These are phyloP conservation scores for Iodosphaeria phyllophila DNA, from an alignment of 2,329 filamentous ascomycete species.

Conservation along the genomic window DNA sequence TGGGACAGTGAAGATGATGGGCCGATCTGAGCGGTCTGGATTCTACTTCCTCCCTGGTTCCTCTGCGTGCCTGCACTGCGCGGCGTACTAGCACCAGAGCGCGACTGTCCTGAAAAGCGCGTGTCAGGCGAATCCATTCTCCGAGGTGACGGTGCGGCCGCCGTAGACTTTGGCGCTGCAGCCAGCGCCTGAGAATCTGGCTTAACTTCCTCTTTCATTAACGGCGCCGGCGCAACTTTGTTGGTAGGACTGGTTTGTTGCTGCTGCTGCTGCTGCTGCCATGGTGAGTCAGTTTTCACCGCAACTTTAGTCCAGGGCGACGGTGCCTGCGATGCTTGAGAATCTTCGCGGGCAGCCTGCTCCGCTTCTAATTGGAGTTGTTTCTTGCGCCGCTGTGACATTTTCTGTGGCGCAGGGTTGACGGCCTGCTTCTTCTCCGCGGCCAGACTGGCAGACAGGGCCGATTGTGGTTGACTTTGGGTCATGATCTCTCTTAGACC, in stretches of 20 bases:
- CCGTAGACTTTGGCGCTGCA: slow-evolving; percentile 15
- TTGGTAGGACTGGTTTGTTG: slow-evolving; percentile 26
- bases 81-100: slow-evolving; percentile 5
- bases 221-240: too few relatives aligned
- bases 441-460: slow-evolving; percentile 32
- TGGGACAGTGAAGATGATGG: too few relatives aligned
- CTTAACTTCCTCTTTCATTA: slow-evolving; percentile 28
- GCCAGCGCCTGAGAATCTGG: slow-evolving; percentile 12
- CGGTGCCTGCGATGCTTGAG: slow-evolving; percentile 13
- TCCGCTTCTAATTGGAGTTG: slow-evolving; percentile 49
- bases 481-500: slow-evolving; percentile 64
- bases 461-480: slow-evolving; percentile 30
- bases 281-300: slow-evolving; percentile 33
- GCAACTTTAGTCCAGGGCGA: slow-evolving; percentile 26
- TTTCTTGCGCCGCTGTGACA: slow-evolving; percentile 83
- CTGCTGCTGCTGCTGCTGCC: too few relatives aligned
- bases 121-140: slow-evolving; percentile 43
- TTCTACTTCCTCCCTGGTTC: slow-evolving; percentile 3
- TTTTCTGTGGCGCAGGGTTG: slow-evolving; percentile 30
- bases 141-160: slow-evolving; percentile 19
- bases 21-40: too few relatives aligned
- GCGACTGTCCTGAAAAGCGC: slow-evolving; percentile 37
- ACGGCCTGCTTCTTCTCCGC: slow-evolving; percentile 26
- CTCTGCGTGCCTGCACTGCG: slow-evolving; percentile 4
- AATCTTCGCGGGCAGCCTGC: slow-evolving; percentile 19